Percentiles rank a stretch among this genome's conserved stretches.
Conservation (phyloP, 768 basidiomycete species). For the Terana coerulea region DNA sequence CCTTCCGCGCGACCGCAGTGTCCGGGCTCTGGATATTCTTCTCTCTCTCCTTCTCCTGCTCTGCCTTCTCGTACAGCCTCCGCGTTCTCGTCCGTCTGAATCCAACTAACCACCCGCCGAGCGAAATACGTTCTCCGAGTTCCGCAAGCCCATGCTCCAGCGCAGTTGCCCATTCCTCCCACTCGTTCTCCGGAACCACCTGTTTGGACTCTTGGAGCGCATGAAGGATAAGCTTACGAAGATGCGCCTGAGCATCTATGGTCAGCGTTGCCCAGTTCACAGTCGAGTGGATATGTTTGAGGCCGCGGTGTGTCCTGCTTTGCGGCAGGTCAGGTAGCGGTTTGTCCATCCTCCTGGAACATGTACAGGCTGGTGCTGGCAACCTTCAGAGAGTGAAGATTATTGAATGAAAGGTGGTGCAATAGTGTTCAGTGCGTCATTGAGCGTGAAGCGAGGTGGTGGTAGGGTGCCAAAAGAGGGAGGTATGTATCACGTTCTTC, state of each 20-base stretch:
- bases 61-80: conserved; percentile 17
- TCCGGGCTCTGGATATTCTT: conserved; percentile 10
- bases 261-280: conserved; percentile 18
- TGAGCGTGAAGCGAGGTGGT: neutral
- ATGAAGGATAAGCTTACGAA: conserved; percentile 22
- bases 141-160: conserved; percentile 47
- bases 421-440: conserved; percentile 2
- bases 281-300: neutral
- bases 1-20: conserved; percentile 7
- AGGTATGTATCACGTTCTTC: too few relatives aligned
- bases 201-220: conserved; percentile 19
- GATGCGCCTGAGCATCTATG: conserved; percentile 23
- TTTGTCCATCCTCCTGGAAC: conserved; percentile 19
- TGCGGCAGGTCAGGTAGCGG: conserved; percentile 24
- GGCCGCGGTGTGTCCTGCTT: neutral
- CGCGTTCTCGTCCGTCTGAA: conserved; percentile 30
- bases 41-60: conserved; percentile 21
- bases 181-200: conserved; percentile 10
- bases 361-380: neutral
- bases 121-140: conserved; percentile 35
- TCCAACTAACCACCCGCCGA: conserved; percentile 46
- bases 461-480: neutral
- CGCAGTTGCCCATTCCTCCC: conserved; percentile 40
- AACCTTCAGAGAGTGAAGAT: neutral
- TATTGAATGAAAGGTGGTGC: neutral